Percentiles rank a stretch among this genome's conserved stretches.
phyloP scores from a whole-genome alignment of 148 eudicot species.

The Rhododendron molle region DNA sequence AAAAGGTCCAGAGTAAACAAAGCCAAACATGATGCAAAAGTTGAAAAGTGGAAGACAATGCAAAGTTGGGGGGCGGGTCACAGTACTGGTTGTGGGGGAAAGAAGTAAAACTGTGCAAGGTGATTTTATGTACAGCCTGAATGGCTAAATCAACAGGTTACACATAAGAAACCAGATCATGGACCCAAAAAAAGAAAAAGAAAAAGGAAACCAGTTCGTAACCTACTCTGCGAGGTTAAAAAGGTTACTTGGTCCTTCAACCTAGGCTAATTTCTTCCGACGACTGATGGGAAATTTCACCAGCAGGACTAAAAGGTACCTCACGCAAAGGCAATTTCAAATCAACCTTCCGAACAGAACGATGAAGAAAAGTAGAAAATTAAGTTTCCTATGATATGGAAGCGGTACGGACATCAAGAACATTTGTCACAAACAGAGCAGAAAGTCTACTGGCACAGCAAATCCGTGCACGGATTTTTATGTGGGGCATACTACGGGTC shows the following conservation, averaged over 20 bases:
- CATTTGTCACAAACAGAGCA: neutral
- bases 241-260: neutral
- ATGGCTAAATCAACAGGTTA: neutral
- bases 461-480: no score
- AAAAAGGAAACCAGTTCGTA: neutral
- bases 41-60: neutral
- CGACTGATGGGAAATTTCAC: neutral
- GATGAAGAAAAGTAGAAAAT: neutral
- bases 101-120: neutral
- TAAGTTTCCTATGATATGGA: neutral
- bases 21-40: neutral
- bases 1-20: neutral
- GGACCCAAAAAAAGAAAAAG: no score
- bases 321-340: neutral
- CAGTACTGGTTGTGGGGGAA: neutral
- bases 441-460: no score
- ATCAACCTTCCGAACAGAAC: neutral
- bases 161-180: neutral
- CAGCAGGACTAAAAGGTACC: neutral
- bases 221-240: neutral
- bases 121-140: neutral
- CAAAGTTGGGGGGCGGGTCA: neutral
- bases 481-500: no score
- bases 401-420: neutral
- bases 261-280: neutral